Evolutionary conservation across 2,329 filamentous ascomycete genomes (phyloP), one percentile per base, ranked within the genome.

Genomic region (Lachnellula suecica): DNA sequence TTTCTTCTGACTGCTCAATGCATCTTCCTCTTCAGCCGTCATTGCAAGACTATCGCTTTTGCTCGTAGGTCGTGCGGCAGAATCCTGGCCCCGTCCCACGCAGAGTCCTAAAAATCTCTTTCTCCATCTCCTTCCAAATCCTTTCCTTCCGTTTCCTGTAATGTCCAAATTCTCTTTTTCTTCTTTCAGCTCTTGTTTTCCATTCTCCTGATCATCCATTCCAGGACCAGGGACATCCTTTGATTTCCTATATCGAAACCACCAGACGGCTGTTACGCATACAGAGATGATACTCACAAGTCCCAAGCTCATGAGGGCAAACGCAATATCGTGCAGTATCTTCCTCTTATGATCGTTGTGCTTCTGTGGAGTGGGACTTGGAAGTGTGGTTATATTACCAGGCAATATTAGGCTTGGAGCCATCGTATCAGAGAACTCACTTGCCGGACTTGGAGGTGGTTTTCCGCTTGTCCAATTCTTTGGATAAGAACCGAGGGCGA

Each of bases 361-460:
- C 31, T 15, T n/a, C 2, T 35, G 4, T 8, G 31, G 15, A n/a
- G 31, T 17, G 15, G 31, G 15, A 7, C 17, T 35, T 8, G 15
- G 15, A 35, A n/a, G 15, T 17, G n/a, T n/a, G n/a, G n/a, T n/a
- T n/a, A n/a, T n/a, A n/a, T n/a, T n/a, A n/a, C n/a, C n/a, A n/a
- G n/a, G n/a, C n/a, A n/a, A n/a, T n/a, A n/a, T n/a, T n/a, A n/a
- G n/a, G n/a, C n/a, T n/a, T n/a, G n/a, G n/a, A n/a, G 17, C 15
- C 31, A 35, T 4, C 15, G 31, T 17, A n/a, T 13, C 31, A 35
- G 15, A 25, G n/a, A n/a, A n/a, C 3, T 37, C 47, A n/a, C 40
- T 72, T 1, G 78, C 83, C n/a, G 83, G 82, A 63, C 82, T 87
- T 1, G 85, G 85, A 8, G 84, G 85, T 49, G 75, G 76, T 15